Evolutionary conservation across 306 rosid species (phyloP).

Genomic region (Mimosa bimucronata): DNA sequence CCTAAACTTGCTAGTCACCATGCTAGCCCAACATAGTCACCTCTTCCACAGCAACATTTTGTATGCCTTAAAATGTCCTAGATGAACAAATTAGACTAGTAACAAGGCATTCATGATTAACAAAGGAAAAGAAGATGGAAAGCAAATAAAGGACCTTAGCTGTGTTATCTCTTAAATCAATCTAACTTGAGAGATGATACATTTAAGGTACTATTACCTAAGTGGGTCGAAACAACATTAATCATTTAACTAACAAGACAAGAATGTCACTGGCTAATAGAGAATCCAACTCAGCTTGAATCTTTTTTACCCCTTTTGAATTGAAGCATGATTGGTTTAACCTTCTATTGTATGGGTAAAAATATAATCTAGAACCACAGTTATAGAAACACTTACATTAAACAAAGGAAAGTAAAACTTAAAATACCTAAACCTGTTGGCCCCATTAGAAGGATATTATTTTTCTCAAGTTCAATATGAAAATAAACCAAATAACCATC

Average conservation of each 20-base stretch:
- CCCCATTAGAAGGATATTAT: conserved; percentile 94
- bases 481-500: too few species aligned
- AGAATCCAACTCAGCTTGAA: conserved; percentile 1
- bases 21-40: too few species aligned
- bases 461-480: conserved; percentile 97
- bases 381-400: neutral
- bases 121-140: conserved; percentile 15
- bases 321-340: conserved; percentile 16
- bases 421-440: conserved; percentile 97
- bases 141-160: conserved; percentile 23
- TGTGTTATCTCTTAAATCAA: neutral
- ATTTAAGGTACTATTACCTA: neutral
- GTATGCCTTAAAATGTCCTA: conserved; percentile 91
- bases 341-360: conserved; percentile 11
- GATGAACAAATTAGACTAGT: conserved; percentile 62
- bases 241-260: conserved; percentile 15
- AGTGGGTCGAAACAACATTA: neutral
- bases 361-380: neutral
- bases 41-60: too few species aligned
- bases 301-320: conserved; percentile 3
- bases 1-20: too few species aligned
- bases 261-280: neutral
- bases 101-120: conserved; percentile 26
- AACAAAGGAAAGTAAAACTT: conserved; percentile 22
- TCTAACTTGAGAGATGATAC: neutral